A percentile compares a stretch with the other conserved stretches of the same genome.
phyloP scores from a whole-genome alignment of 148 eudicot species.

The Mesembryanthemum crystallinum region DNA sequence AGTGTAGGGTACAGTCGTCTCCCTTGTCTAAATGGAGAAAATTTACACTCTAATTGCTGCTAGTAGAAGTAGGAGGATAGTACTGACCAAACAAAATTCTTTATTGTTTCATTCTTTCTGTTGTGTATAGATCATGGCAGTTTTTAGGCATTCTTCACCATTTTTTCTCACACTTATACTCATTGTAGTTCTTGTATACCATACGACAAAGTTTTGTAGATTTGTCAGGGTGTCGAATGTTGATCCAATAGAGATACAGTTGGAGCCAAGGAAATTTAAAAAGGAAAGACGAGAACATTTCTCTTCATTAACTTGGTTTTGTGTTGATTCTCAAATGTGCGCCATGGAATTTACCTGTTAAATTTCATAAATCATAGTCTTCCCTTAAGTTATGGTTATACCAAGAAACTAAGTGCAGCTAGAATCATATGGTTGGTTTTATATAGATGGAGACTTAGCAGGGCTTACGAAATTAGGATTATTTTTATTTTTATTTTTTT shows the following conservation, averaged over 20 bases:
- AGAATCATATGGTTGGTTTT: not conserved
- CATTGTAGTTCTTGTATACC: conserved; percentile 3
- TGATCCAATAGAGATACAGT: not conserved
- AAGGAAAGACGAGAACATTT: not conserved
- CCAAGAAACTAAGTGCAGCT: not conserved
- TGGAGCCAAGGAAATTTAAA: not conserved
- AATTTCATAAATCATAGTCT: not conserved
- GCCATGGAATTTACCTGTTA: not conserved
- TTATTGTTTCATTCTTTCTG: conserved; percentile 38
- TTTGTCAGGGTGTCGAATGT: not conserved
- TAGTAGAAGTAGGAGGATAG: conserved; percentile 24
- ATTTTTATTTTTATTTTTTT: no score
- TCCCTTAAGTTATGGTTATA: not conserved
- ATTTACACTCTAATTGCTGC: conserved; percentile 7
- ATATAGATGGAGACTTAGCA: not conserved
- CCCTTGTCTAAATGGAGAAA: conserved; percentile 34
- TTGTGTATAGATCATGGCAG: conserved; percentile 25
- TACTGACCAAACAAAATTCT: conserved; percentile 29
- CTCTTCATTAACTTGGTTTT: conserved; percentile 1
- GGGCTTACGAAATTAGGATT: not conserved
- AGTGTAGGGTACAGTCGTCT: conserved; percentile 32
- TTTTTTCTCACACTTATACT: conserved; percentile 1
- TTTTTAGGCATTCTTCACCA: conserved; percentile 24
- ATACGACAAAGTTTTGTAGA: conserved; percentile 18
- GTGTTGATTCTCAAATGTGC: not conserved